A percentile compares a stretch with the other conserved stretches of the same genome.
phyloP scores from a whole-genome alignment of 2,329 filamentous ascomycete species.

The Dactylellina drechsleri region DNA sequence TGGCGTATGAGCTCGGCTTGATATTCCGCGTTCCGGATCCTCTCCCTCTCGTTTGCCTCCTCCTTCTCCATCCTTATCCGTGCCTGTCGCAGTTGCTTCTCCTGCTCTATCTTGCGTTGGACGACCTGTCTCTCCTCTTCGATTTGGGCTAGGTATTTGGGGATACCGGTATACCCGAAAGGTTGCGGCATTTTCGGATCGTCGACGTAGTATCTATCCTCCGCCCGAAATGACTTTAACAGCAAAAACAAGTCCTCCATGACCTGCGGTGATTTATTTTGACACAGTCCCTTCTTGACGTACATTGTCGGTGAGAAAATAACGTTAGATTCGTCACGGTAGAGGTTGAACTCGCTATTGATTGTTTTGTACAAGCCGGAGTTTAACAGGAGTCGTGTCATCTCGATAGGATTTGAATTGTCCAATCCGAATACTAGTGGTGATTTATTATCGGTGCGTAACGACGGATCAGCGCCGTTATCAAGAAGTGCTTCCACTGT shows the following conservation, averaged over 20 bases:
- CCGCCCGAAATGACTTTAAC: constrained; percentile 29
- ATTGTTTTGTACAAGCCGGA: constrained; percentile 35
- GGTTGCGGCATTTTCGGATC: constrained; percentile 47
- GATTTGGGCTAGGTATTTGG: constrained; percentile 33
- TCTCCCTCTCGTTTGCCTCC: constrained; percentile 36
- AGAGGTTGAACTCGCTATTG: constrained; percentile 43
- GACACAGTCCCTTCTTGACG: constrained; percentile 27
- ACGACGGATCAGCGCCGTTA: constrained; percentile 25
- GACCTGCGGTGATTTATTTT: constrained; percentile 45
- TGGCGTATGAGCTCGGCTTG: constrained; percentile 38
- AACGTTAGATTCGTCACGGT: constrained; percentile 33
- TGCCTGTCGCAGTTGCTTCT: constrained; percentile 29
- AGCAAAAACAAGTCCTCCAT: constrained; percentile 39
- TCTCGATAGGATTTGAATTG: constrained; percentile 46
- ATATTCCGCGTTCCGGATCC: constrained; percentile 42
- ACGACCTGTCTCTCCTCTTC: constrained; percentile 46
- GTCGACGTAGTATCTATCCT: constrained; percentile 42
- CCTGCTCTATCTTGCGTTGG: constrained; percentile 44
- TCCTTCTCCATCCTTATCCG: constrained; percentile 43
- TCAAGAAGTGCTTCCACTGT: constrained; percentile 38
- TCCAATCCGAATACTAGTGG: constrained; percentile 39
- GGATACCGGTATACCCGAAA: constrained; percentile 36
- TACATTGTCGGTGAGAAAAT: constrained; percentile 52
- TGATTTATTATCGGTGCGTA: constrained; percentile 42
- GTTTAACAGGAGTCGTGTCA: constrained; percentile 33